phyloP scores from a whole-genome alignment of 2,329 filamentous ascomycete genomes.

The Stachybotrys elegans region DNA sequence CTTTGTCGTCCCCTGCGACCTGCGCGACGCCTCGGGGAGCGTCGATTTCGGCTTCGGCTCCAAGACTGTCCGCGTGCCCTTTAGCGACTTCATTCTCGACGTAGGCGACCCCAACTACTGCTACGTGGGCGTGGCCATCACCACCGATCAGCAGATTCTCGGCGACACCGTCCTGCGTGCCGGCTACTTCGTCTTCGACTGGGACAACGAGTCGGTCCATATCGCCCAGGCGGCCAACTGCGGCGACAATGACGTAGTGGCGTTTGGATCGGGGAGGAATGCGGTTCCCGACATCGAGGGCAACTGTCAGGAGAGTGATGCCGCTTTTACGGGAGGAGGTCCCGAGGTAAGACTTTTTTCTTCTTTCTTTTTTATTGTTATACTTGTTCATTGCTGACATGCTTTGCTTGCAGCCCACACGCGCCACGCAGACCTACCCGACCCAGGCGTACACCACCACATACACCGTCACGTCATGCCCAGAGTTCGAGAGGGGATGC shows the following conservation, averaged over 20 bases:
- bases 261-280: conserved; percentile 24
- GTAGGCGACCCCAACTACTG: conserved; percentile 29
- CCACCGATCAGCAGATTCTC: conserved; percentile 36
- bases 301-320: conserved; percentile 28
- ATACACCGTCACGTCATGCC: conserved; percentile 20
- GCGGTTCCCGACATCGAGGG: conserved; percentile 29
- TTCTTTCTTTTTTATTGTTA: too few species aligned
- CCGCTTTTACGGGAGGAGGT: conserved; percentile 3
- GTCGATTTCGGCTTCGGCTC: conserved; percentile 44
- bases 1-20: conserved; percentile 38
- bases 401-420: conserved; percentile 5
- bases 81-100: conserved; percentile 46
- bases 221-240: conserved; percentile 36
- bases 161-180: conserved; percentile 37
- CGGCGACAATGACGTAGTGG: conserved; percentile 30
- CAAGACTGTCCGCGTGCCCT: conserved; percentile 35
- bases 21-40: conserved; percentile 29
- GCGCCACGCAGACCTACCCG: conserved; percentile 4
- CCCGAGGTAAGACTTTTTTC: conserved; percentile 7
- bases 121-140: conserved; percentile 35
- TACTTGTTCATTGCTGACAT: neutral
- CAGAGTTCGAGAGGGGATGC: conserved; percentile 14
- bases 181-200: conserved; percentile 42
- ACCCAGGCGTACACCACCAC: conserved; percentile 15
- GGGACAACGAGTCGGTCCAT: conserved; percentile 37